Evolutionary conservation across 441 rosid genomes (phyloP), one percentile per base, ranked within the genome.

Genomic region (Corymbia citriodora): DNA sequence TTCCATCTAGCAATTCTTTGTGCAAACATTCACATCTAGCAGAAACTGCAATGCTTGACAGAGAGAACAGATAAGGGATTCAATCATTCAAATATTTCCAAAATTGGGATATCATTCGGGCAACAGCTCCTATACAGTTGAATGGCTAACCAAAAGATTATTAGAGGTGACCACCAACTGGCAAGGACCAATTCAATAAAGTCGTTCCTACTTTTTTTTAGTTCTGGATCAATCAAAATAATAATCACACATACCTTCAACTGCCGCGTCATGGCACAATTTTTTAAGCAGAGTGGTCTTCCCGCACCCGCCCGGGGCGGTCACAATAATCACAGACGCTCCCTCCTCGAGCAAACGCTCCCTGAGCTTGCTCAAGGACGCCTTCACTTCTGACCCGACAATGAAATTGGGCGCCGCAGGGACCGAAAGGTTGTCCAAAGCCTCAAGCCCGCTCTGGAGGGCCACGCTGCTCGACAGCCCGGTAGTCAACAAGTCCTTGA

Each of bases 221-320:
- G 82, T 9, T 72, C 9, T 10, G 15, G 82, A 10, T 33, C 82
- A 72, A 72, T 72, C 81, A 33, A 70, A 33, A 53, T 10, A 33
- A 10, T 70, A 18, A 70, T 18, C 16, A 16, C 59, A 29, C 25
- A 36, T 90, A 90, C 92, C 83, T 88, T 90, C 17, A 55, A 90
- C 54, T 18, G 33, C 87, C 29, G 1, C 21, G 21, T 90, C 92
- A 29, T 88, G 88, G 45, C 90, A 90, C 87, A 65, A 72, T 7
- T 52, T 88, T 72, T 23, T 29, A 8, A 74, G 86, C 72, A 90
- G 86, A 16, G 92, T 90, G 53, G 88, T 90, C 83, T 90, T 90
- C 17, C 90, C 92, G 0, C 88, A 88, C 6, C 92, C 92, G 0
- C 86, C 52, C 2, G 17, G 90, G 15, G 5, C 88, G 6, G 90